Evolutionary conservation across 805 yeast genomes (phyloP), one percentile per base, ranked within the genome.

Genomic region (Candida railenensis): DNA sequence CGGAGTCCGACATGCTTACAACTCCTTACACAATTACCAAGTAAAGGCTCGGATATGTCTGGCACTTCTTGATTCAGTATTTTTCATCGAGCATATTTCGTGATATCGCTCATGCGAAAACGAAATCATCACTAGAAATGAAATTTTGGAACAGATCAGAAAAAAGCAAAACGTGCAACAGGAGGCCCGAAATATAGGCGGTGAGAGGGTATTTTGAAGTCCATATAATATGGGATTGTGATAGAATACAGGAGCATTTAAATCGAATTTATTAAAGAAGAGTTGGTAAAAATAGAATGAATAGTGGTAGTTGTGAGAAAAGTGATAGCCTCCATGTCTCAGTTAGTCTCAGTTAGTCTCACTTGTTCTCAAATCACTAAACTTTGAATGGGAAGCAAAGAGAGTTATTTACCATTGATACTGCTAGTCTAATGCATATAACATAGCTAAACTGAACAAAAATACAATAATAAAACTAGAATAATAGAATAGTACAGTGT

Each of bases 1-100:
- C 71, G 8, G 57, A 34, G 30, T 57, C 61, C 20, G 58, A 40
- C 55, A 55, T 55, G 19, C 39, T n/a, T 8, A 30, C 37, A 34
- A 16, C 15, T 28, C 14, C 14, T 28, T 28, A 14, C 33, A 28
- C 33, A 28, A 14, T 11, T 28, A n/a, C 37, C 15, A n/a, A 15
- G 37, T 8, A 16, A 16, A 34, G 7, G 15, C 16, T 7, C 37
- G 5, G 8, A 34, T 8, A 7, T 25, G 11, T 25, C 5, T 25
- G 30, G 5, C 30, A 11, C 30, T 25, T 5, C 30, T 11, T 25
- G 5, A 25, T 11, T 25, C 30, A 5, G 11, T 25, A 25, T 25
- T 25, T 25, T 25, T 11, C 30, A 25, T 25, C 30, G 30, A 25
- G 30, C 30, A 7, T 11, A 7, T 11, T 25, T 7, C 30, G 30